Base-by-base conservation (phyloP, 345 rosid genomes). In the Salix dunnii region DNA sequence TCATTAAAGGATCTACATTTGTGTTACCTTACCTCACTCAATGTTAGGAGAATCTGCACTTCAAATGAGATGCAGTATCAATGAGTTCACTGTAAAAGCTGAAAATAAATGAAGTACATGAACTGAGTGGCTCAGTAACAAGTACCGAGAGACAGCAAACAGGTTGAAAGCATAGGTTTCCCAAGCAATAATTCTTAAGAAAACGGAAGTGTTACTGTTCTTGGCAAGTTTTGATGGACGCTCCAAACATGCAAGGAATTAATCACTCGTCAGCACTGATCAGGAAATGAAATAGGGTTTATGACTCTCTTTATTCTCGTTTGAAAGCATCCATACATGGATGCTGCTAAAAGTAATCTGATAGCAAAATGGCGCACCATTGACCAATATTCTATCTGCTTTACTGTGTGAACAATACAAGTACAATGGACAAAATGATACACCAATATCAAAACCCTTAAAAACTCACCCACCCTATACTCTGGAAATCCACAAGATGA, bases 391-490 rank as follows among this genome's bases (percentile, higher is more conserved):
- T 42, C 70, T 40, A 17, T 78, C 72, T 42, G 72, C 68, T 20
- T 69, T 74, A 49, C 27, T 78, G 27, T 81, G 82, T 33, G 36
- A 76, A 76, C 81, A 53, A 27, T 74, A 75, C 81, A 82, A 86
- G 86, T 82, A 84, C 85, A 78, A 70, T 55, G 30, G 66, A 77
- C 69, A 77, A 40, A 75, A 75, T 42, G 35, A 75, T 74, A 60
- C 66, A 55, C 51, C 11, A 55, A 3, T 11, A 3, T 21, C 36
- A 20, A 7, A 53, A n/a, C 25, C 67, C 25, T 27, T 13, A 18
- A 49, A 12, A n/a, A 27, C 42, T 35, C 35, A n/a, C 49, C 36
- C n/a, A 79, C 62, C 67, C 72, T 60, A 70, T 62, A 76, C 77
- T 14, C 73, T n/a, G 27, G 76, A 40, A 53, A 27, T 43, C 75